A percentile compares a stretch with the other conserved stretches of the same genome.
Conservation (phyloP, 2,329 filamentous ascomycete species). For the Sclerotinia minor region DNA sequence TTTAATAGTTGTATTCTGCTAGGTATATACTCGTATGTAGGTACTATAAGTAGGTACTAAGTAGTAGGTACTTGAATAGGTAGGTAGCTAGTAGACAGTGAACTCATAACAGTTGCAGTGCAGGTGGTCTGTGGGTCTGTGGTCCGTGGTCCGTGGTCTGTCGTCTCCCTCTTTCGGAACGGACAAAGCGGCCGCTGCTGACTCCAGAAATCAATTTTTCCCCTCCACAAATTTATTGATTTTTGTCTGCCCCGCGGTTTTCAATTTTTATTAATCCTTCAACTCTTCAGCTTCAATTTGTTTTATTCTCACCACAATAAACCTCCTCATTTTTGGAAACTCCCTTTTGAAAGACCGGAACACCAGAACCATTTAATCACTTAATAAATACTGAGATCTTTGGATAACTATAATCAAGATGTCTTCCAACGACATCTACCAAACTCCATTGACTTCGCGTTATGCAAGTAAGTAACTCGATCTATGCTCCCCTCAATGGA, state of each 20-base stretch:
- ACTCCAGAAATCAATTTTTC: conserved; percentile 8
- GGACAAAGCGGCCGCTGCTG: conserved; percentile 6
- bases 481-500: not conserved
- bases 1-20: not conserved
- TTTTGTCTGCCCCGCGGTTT: conserved; percentile 6
- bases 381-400: not conserved
- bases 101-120: too few relatives aligned
- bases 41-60: too few relatives aligned
- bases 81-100: too few relatives aligned
- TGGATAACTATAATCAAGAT: conserved; percentile 28
- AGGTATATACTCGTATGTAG: too few relatives aligned
- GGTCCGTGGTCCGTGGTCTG: not conserved
- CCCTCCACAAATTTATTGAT: conserved; percentile 6
- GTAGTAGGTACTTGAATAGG: too few relatives aligned
- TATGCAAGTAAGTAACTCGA: conserved; percentile 54
- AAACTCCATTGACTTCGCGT: conserved; percentile 68
- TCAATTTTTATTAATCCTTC: not conserved
- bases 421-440: conserved; percentile 53
- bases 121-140: too few relatives aligned
- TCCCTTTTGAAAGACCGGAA: not conserved
- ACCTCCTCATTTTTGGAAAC: not conserved
- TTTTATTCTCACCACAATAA: not conserved
- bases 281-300: not conserved
- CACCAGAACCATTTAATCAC: not conserved
- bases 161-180: not conserved